Evolutionary conservation across 139 green algal genomes (phyloP).

Genomic region (Chlorella vulgaris): DNA sequence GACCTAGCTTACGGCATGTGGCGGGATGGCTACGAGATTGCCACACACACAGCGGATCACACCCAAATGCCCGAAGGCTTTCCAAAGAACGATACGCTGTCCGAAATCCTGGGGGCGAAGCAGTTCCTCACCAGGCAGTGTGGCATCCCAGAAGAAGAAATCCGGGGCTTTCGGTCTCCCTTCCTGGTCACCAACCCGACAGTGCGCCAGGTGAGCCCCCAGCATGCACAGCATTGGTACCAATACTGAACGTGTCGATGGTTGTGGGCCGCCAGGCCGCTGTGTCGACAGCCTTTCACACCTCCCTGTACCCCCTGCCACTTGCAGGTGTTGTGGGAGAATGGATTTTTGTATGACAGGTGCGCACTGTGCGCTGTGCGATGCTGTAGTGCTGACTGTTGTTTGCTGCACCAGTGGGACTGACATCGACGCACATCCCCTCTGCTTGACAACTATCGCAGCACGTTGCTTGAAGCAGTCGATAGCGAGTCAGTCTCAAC

Average conservation of each 20-base stretch:
- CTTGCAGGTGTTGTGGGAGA: background rate
- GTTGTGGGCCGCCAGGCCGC: background rate
- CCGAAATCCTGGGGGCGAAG: conserved; percentile 5
- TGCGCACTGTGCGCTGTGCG: background rate
- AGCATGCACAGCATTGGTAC: too few species aligned
- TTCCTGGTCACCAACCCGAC: conserved; percentile 12
- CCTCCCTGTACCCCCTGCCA: background rate
- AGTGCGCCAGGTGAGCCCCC: conserved; percentile 7
- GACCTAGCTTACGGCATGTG: conserved; percentile 1
- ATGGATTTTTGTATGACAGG: conserved; percentile 15
- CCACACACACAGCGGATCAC: conserved; percentile 2
- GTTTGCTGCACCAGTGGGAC: too few species aligned
- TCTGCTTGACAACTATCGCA: background rate
- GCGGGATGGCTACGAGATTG: conserved; percentile 22
- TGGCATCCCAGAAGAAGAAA: conserved; percentile 13
- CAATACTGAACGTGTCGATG: background rate
- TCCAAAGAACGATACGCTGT: conserved; percentile 1
- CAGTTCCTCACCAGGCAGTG: conserved; percentile 8
- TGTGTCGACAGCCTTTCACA: too few species aligned
- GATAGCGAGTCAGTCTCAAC: conserved; percentile 10
- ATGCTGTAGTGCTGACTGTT: background rate
- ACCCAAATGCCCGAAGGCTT: background rate
- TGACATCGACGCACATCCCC: too few species aligned
- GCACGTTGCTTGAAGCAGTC: background rate
- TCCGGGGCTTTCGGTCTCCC: conserved; percentile 16